Base-by-base conservation (phyloP, 495 filamentous ascomycete species). In the Hypomontagnella submonticulosa region DNA sequence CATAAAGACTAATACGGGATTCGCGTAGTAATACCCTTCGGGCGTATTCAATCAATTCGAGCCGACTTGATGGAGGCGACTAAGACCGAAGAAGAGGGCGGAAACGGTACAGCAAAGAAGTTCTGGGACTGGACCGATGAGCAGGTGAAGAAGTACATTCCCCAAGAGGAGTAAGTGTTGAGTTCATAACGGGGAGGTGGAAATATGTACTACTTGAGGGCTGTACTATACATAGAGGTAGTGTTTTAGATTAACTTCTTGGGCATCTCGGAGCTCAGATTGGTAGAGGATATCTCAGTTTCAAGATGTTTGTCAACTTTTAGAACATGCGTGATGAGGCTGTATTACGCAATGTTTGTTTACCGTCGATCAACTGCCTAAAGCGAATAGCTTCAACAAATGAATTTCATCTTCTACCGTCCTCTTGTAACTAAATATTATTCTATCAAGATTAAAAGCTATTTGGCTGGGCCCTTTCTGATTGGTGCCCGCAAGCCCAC, bases 121-220 rank as follows among this genome's bases (percentile, higher is more conserved):
- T 79, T 81, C 55, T 80, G 77, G 75, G 73, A 78, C 4, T 81
- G 77, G 77, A 71, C 51, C 15, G 76, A 80, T n/a, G 65, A 76
- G 43, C 74, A 80, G 57, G 67, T 78, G 3, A 67, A 74, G 38
- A 13, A 40, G 11, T 70, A 69, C 38, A 18, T 33, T 0, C 4
- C 13, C 1, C 30, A 11, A 2, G 36, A 13, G 36, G 36, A 13
- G 36, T 11, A 13, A 11, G 36, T 38, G 36, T 36, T 11, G 4
- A 36, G 33, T 11, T 36, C 33, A 36, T 36, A 11, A 11, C 5
- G 11, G 33, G 33, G 33, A 4, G 5, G 10, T 12, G n/a, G 36
- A 13, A 38, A 38, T 38, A 6, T 6, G 6, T 27, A 6, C 23
- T 27, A 27, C n/a, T 27, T 27, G 23, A 27, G 6, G 23, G 3